Evolutionary conservation across 116 monocot species (phyloP), one percentile per base, ranked within the genome.

Genomic region (Thalassia testudinum): DNA sequence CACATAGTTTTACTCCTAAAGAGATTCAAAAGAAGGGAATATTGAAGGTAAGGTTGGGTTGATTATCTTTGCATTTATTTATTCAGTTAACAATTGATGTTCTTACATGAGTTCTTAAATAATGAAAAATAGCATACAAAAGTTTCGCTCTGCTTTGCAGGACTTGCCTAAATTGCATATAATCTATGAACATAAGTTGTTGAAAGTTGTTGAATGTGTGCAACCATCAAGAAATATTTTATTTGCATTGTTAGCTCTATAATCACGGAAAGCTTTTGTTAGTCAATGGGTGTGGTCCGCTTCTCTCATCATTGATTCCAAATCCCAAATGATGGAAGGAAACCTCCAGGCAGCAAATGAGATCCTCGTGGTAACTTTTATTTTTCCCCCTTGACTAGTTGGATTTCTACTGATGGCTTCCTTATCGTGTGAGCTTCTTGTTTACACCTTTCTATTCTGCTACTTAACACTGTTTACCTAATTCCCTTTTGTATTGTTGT

Each of bases 251-350:
- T 61, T 97, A 66, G 69, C 67, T 24, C 5, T 97, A 42, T 81
- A 97, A 57, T 86, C 97, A 54, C 89, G 97, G 89, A 74, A 82
- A 45, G 53, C 72, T 57, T 90, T 97, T 56, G 47, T 79, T 37
- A 47, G 56, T 18, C 71, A 58, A 17, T 89, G 97, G 97, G 66
- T 90, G 59, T 75, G 54, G 55, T 71, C 72, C 26, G 53, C 57
- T 22, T 52, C 60, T 49, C 50, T 37, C 15, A 18, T 66, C 63
- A 24, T 45, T 55, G 69, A 72, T 57, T 38, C 45, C 34, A 75
- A 71, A 52, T 58, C 81, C 19, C 43, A 21, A 47, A 42, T 48
- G 37, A 37, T 25, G n/a, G 77, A 85, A 59, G 67, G 62, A 48
- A 48, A 30, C 19, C 52, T 66, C 21, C 81, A 70, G 40, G 70